phyloP scores from a whole-genome alignment of 345 rosid genomes.

The Rhodamnia rubescens region DNA sequence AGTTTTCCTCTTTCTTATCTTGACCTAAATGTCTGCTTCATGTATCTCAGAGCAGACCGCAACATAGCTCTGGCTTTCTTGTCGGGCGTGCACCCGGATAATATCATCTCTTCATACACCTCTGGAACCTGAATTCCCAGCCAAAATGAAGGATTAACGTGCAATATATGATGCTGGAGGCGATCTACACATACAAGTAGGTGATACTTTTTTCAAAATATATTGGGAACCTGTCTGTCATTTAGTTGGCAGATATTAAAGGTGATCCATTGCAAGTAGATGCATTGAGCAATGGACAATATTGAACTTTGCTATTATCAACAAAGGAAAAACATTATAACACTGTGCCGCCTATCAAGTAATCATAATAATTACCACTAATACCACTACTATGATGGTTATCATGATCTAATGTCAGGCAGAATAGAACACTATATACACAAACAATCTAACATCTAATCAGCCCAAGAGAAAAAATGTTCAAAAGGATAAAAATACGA shows the following conservation, averaged over 20 bases:
- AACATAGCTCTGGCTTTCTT: slow-evolving; percentile 92
- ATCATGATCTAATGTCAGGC: not conserved
- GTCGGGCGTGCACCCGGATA: slow-evolving; percentile 83
- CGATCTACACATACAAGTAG: not conserved
- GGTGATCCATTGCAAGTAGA: not conserved
- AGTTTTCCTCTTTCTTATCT: not conserved
- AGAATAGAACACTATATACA: not conserved
- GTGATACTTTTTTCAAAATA: not conserved
- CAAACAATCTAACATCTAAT: not conserved
- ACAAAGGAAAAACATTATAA: not conserved
- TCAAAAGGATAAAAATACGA: not conserved
- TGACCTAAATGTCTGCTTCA: slow-evolving; percentile 54
- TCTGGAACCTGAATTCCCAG: slow-evolving; percentile 58
- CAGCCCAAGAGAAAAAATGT: not conserved
- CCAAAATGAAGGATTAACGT: not conserved
- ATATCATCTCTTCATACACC: slow-evolving; percentile 88
- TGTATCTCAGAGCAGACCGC: slow-evolving; percentile 85
- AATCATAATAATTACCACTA: too few relatives aligned
- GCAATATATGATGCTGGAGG: not conserved
- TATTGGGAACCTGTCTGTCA: not conserved
- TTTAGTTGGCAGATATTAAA: not conserved
- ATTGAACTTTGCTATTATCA: not conserved
- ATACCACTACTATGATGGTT: not conserved
- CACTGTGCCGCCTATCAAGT: not conserved
- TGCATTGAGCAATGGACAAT: not conserved